These are phyloP conservation scores for Xylaria flabelliformis DNA, from an alignment of 495 filamentous ascomycete species.

Conservation along the genomic window DNA sequence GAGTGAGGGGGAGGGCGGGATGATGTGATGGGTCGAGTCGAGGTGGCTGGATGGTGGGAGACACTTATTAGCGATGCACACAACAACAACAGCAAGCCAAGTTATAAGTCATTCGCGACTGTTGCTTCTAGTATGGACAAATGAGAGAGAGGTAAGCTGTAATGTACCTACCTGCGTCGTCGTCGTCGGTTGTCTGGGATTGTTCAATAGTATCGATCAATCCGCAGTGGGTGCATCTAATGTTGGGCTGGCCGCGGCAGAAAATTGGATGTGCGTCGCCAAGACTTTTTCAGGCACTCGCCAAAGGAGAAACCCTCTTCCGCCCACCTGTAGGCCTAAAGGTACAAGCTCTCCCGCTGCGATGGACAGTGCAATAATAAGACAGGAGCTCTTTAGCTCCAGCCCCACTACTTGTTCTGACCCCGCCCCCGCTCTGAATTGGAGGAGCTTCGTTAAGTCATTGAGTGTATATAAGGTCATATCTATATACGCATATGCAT, in stretches of 20 bases:
- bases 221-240: conserved; percentile 34
- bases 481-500: too few species aligned
- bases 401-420: neutral
- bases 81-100: neutral
- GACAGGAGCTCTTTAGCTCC: neutral
- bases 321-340: too few species aligned
- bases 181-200: conserved; percentile 22
- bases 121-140: conserved; percentile 29
- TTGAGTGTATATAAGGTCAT: neutral
- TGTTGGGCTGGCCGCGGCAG: conserved; percentile 32
- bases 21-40: conserved; percentile 1
- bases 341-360: conserved; percentile 3
- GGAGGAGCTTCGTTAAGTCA: neutral
- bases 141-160: neutral
- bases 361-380: too few species aligned
- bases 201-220: conserved; percentile 29
- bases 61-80: neutral
- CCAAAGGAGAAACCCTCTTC: conserved; percentile 47
- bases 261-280: conserved; percentile 47
- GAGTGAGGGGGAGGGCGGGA: conserved; percentile 21
- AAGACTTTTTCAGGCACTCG: conserved; percentile 42
- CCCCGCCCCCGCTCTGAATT: neutral
- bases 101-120: neutral
- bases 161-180: conserved; percentile 23
- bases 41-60: neutral